These are phyloP conservation scores for Aureobasidium vineae DNA, from an alignment of 2,329 filamentous ascomycete genomes.

Conservation along the genomic window DNA sequence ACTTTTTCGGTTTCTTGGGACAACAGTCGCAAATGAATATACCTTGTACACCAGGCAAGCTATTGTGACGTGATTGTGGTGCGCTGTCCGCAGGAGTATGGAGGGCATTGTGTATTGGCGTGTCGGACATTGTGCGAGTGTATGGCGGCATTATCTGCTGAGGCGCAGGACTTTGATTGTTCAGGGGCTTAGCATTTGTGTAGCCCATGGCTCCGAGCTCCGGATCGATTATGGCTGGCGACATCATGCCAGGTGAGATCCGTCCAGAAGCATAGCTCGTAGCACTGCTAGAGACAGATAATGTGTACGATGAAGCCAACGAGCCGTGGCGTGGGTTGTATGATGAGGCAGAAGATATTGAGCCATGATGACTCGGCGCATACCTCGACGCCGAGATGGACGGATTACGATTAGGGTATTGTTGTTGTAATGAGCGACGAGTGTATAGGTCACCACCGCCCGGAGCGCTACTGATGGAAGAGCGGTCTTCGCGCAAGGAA, in stretches of 20 bases:
- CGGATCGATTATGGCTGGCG: constrained; percentile 54
- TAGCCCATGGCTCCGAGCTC: constrained; percentile 56
- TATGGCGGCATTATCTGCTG: constrained; percentile 43
- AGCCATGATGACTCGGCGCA: constrained; percentile 57
- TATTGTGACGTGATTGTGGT: constrained; percentile 50
- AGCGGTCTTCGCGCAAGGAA: constrained; percentile 48
- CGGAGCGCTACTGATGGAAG: constrained; percentile 45
- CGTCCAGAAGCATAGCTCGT: constrained; percentile 64
- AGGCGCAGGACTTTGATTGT: constrained; percentile 44
- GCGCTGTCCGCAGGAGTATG: constrained; percentile 49
- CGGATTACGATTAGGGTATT: constrained; percentile 56
- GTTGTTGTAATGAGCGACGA: constrained; percentile 56
- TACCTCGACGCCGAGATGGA: constrained; percentile 54
- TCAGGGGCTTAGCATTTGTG: constrained; percentile 48
- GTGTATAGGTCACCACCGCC: constrained; percentile 52
- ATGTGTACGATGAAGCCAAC: constrained; percentile 58
- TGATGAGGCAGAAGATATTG: constrained; percentile 65
- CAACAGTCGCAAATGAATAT: constrained; percentile 86
- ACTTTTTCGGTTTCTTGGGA: constrained; percentile 95
- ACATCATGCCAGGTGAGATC: constrained; percentile 59
- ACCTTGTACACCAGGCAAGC: constrained; percentile 54
- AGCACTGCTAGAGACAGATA: constrained; percentile 62
- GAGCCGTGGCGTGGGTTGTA: constrained; percentile 60
- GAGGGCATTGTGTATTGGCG: constrained; percentile 41
- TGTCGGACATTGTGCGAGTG: constrained; percentile 45